A percentile compares a stretch with the other conserved stretches of the same genome.
These are phyloP conservation scores for Phylloporus rhodoxanthus DNA, from an alignment of 768 basidiomycete species.

Conservation along the genomic window DNA sequence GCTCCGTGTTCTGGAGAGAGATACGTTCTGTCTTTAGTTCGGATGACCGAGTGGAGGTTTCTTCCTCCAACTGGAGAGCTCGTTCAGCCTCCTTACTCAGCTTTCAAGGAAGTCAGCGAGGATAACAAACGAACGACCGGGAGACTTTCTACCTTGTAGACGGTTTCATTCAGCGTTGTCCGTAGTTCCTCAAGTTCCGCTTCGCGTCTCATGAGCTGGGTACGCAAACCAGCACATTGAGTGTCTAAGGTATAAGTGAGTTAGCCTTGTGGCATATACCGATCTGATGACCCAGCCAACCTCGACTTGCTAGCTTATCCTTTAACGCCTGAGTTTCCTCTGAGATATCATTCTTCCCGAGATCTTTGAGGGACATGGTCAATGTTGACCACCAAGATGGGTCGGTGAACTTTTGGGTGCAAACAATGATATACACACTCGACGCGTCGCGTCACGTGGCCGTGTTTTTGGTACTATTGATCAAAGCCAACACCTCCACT, in stretches of 20 bases:
- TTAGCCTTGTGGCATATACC: slow-evolving; percentile 2
- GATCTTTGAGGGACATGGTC: slow-evolving; percentile 35
- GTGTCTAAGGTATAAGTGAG: slow-evolving; percentile 26
- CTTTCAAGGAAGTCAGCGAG: slow-evolving; percentile 31
- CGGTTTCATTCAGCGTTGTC: slow-evolving; percentile 30
- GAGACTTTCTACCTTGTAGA: slow-evolving; percentile 31
- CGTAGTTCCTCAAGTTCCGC: slow-evolving; percentile 33
- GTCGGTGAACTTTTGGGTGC: slow-evolving; percentile 9
- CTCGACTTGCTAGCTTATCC: slow-evolving; percentile 33
- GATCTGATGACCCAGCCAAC: slow-evolving; percentile 17
- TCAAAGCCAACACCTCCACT: slow-evolving; percentile 32
- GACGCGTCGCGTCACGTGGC: slow-evolving; percentile 31
- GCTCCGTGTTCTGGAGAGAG: slow-evolving; percentile 45
- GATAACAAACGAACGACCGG: neutral
- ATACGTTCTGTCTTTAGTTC: slow-evolving; percentile 54
- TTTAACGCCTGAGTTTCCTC: slow-evolving; percentile 34
- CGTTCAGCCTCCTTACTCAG: slow-evolving; percentile 53
- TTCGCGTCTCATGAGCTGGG: slow-evolving; percentile 33
- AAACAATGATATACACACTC: slow-evolving; percentile 25
- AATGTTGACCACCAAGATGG: slow-evolving; percentile 12
- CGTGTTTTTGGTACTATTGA: slow-evolving; percentile 22
- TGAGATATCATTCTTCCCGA: slow-evolving; percentile 37
- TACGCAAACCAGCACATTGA: slow-evolving; percentile 30
- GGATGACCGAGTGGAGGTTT: slow-evolving; percentile 44
- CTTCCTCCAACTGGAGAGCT: slow-evolving; percentile 48